phyloP scores from a whole-genome alignment of 768 basidiomycete genomes.

The Pseudohyphozyma bogoriensis region DNA sequence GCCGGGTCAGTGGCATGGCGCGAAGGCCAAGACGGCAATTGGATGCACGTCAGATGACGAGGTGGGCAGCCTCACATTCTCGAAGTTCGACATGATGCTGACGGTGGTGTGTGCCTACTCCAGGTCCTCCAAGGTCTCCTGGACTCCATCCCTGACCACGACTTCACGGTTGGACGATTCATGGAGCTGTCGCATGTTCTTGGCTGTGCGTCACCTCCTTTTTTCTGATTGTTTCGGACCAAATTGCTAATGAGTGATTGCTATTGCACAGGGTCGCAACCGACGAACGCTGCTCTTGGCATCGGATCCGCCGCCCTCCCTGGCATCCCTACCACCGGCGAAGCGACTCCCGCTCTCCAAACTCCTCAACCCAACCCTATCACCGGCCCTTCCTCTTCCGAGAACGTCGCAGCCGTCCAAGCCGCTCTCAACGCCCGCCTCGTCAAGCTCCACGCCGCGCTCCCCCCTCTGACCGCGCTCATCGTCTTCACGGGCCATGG shows the following conservation, averaged over 20 bases:
- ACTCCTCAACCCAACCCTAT: too few relatives aligned
- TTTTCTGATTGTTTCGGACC: not conserved
- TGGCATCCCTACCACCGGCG: conserved; percentile 42
- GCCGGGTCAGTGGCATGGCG: conserved; percentile 70
- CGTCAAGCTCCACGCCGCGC: conserved; percentile 50
- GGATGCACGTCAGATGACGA: conserved; percentile 69
- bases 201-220: conserved; percentile 53
- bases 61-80: conserved; percentile 38
- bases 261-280: conserved; percentile 32
- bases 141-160: conserved; percentile 52
- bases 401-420: conserved; percentile 20
- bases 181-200: conserved; percentile 66
- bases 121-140: conserved; percentile 53
- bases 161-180: conserved; percentile 75
- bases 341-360: conserved; percentile 39
- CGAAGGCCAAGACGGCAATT: conserved; percentile 66
- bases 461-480: conserved; percentile 71
- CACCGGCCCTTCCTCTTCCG: not conserved
- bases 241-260: not conserved
- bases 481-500: conserved; percentile 80
- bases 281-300: conserved; percentile 10
- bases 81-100: not conserved
- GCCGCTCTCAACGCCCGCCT: conserved; percentile 55
- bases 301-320: not conserved
- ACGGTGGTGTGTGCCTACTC: not conserved